Evolutionary conservation across 78 protist species (phyloP).

Genomic region (Guillardia theta): DNA sequence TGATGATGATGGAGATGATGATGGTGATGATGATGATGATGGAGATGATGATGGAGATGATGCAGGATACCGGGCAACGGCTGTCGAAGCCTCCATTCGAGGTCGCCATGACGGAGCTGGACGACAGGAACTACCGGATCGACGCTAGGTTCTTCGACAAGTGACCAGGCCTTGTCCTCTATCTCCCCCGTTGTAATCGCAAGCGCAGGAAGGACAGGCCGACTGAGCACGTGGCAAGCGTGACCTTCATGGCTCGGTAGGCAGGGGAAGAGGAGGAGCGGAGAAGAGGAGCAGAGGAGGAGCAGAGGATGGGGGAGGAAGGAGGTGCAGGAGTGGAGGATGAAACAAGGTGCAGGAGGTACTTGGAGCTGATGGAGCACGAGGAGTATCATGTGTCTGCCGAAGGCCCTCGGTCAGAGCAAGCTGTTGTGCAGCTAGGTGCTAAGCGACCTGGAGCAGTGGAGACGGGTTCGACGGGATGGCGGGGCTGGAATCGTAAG

Average conservation of each 20-base stretch:
- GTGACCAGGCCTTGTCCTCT: too few species aligned
- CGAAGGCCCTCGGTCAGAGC: neutral
- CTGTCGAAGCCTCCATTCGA: neutral
- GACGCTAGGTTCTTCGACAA: neutral
- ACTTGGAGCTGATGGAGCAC: neutral
- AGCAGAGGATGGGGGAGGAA: too few species aligned
- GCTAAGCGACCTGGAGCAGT: neutral
- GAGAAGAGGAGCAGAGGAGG: too few species aligned
- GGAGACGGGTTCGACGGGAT: too few species aligned
- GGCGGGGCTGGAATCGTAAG: neutral
- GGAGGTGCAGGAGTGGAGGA: too few species aligned
- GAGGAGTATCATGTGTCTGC: neutral
- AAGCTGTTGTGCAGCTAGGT: neutral
- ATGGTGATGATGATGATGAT: too few species aligned
- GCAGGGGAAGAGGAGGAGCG: too few species aligned
- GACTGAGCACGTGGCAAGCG: neutral
- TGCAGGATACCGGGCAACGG: neutral
- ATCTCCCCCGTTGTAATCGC: too few species aligned
- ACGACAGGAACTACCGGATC: neutral
- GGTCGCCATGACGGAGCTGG: neutral
- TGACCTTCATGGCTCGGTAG: neutral
- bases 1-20: too few species aligned
- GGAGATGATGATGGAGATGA: too few species aligned
- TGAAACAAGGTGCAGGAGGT: too few species aligned
- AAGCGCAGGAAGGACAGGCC: too few species aligned